These are phyloP conservation scores for Umbilicaria muhlenbergii DNA, from an alignment of 495 filamentous ascomycete genomes.

Conservation along the genomic window DNA sequence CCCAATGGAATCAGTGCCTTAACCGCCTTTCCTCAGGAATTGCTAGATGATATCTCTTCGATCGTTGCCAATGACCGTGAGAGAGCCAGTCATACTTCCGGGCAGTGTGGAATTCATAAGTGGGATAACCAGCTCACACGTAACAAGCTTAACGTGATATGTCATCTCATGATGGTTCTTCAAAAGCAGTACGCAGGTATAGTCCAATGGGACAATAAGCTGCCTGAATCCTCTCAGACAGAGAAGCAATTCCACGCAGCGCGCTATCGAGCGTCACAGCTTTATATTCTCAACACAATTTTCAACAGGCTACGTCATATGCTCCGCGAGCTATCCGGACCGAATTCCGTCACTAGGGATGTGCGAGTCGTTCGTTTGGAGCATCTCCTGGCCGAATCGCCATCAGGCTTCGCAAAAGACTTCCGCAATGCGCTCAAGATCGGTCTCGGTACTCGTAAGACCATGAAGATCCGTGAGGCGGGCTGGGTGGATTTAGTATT, in stretches of 20 bases:
- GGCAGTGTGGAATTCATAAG: too few relatives aligned
- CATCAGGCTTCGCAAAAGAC: slow-evolving; percentile 6
- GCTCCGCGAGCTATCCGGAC: slow-evolving; percentile 1
- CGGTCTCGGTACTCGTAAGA: slow-evolving; percentile 11
- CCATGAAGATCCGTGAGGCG: slow-evolving; percentile 7
- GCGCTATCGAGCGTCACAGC: slow-evolving; percentile 10
- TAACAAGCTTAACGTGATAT: slow-evolving; percentile 11
- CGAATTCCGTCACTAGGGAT: not conserved
- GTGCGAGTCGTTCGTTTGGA: slow-evolving; percentile 8
- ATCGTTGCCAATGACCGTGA: slow-evolving; percentile 11
- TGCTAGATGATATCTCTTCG: slow-evolving; percentile 10
- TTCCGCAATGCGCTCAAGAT: slow-evolving; percentile 9
- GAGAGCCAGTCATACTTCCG: not conserved
- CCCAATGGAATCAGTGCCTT: too few relatives aligned
- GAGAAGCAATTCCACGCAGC: slow-evolving; percentile 9
- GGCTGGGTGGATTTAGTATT: slow-evolving; percentile 10
- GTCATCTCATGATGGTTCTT: slow-evolving; percentile 11
- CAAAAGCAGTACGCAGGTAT: slow-evolving; percentile 10
- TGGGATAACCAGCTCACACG: not conserved
- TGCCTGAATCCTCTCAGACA: slow-evolving; percentile 6
- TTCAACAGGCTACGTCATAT: slow-evolving; percentile 1
- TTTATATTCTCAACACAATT: slow-evolving; percentile 6
- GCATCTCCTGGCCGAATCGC: slow-evolving; percentile 4
- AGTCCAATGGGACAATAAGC: not conserved
- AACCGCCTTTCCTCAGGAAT: not conserved